These are phyloP conservation scores for Macrolepiota albuminosa DNA, from an alignment of 768 basidiomycete genomes.

Conservation along the genomic window DNA sequence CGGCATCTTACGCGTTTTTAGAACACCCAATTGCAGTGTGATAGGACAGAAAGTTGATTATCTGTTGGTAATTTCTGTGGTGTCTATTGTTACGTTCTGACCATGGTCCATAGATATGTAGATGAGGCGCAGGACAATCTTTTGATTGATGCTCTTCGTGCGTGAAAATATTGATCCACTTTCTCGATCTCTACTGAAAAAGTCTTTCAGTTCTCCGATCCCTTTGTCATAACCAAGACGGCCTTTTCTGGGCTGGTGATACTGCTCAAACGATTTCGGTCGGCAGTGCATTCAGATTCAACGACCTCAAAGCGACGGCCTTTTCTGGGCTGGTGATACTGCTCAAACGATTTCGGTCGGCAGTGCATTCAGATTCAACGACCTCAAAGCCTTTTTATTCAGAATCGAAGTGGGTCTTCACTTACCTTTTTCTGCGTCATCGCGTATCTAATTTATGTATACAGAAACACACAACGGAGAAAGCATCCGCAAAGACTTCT, in stretches of 20 bases:
- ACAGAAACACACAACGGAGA: conserved; percentile 12
- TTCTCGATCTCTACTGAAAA: neutral
- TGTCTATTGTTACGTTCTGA: neutral
- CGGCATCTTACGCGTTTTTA: conserved; percentile 34
- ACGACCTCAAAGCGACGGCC: conserved; percentile 70
- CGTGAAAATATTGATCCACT: conserved; percentile 10
- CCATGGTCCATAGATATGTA: conserved; percentile 43
- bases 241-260: conserved; percentile 77
- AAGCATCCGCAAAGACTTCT: neutral
- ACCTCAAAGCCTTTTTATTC: conserved; percentile 63
- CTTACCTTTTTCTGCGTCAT: neutral
- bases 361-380: conserved; percentile 67
- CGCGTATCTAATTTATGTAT: neutral
- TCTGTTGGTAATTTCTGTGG: conserved; percentile 34
- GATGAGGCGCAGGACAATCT: conserved; percentile 75
- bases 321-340: conserved; percentile 81
- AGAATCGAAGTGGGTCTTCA: conserved; percentile 48
- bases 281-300: conserved; percentile 68
- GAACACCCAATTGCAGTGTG: conserved; percentile 19
- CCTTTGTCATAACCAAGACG: conserved; percentile 60
- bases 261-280: conserved; percentile 75
- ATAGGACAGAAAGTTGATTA: conserved; percentile 46
- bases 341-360: conserved; percentile 75
- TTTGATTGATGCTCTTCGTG: conserved; percentile 58
- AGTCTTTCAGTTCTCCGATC: conserved; percentile 47